phyloP scores from a whole-genome alignment of 176 grass and related monocot genomes.

The Puccinellia tenuiflora region DNA sequence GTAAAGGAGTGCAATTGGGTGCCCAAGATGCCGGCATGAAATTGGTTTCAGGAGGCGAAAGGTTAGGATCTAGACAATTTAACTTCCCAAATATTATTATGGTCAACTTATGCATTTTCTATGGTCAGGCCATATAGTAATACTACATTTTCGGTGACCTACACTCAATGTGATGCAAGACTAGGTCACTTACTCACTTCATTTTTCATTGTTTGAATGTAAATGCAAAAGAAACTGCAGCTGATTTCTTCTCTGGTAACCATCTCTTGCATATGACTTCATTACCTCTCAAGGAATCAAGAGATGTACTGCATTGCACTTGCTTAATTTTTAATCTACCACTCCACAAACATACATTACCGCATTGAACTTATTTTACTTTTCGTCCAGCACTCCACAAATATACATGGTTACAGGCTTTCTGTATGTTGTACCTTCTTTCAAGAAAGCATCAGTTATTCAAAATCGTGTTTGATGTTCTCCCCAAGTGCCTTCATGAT shows the following conservation, averaged over 20 bases:
- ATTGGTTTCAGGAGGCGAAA: too few relatives aligned
- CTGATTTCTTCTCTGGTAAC: background rate
- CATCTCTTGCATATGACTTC: background rate
- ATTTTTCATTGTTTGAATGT: background rate
- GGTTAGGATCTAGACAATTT: too few relatives aligned
- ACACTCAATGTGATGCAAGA: background rate
- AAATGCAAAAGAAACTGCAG: background rate
- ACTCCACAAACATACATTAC: too few relatives aligned
- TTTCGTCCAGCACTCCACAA: background rate
- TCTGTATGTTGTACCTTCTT: background rate
- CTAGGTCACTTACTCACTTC: background rate
- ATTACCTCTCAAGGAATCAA: background rate
- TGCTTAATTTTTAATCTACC: conserved; percentile 6
- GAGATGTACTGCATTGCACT: background rate
- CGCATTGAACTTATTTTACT: too few relatives aligned
- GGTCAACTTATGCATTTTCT: background rate
- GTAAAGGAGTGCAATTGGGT: too few relatives aligned
- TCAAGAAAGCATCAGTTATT: background rate
- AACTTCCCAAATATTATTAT: too few relatives aligned
- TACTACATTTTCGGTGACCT: background rate
- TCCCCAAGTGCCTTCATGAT: too few relatives aligned
- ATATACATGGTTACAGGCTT: background rate
- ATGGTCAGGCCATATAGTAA: background rate
- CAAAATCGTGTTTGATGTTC: too few relatives aligned
- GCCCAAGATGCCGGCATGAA: too few relatives aligned